Evolutionary conservation across 768 basidiomycete genomes (phyloP).

Genomic region (Auricularia heimuer): DNA sequence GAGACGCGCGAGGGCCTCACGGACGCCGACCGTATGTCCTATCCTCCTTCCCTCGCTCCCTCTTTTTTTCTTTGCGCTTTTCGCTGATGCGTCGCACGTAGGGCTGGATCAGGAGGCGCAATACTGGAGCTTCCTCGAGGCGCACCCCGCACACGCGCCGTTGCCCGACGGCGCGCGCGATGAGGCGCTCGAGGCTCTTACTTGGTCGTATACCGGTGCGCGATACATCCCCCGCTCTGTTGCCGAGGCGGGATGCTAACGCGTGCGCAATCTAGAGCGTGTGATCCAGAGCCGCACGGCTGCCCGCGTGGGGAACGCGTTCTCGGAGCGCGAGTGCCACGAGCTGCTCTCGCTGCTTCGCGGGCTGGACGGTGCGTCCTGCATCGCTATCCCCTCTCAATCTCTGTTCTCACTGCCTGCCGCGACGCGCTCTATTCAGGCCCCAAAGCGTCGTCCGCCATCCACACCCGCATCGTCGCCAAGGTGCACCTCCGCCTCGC

Average conservation of each 20-base stretch:
- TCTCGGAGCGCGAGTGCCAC: slow-evolving; percentile 67
- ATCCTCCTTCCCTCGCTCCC: neutral
- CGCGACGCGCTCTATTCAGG: slow-evolving; percentile 32
- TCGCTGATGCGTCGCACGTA: slow-evolving; percentile 18
- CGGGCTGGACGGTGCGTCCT: slow-evolving; percentile 20
- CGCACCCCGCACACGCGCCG: slow-evolving; percentile 62
- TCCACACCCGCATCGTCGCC: slow-evolving; percentile 55
- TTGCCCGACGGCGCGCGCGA: slow-evolving; percentile 45
- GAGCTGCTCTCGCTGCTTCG: slow-evolving; percentile 56
- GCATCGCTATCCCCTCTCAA: slow-evolving; percentile 3
- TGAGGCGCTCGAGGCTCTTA: slow-evolving; percentile 67
- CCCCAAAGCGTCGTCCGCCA: slow-evolving; percentile 16
- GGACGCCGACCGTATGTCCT: slow-evolving; percentile 34
- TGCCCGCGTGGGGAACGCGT: slow-evolving; percentile 43
- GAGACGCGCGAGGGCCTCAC: neutral
- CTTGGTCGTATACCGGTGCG: slow-evolving; percentile 71
- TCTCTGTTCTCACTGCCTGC: slow-evolving; percentile 17
- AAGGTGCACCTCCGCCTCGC: slow-evolving; percentile 54
- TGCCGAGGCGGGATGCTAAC: neutral
- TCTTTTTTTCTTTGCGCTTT: neutral
- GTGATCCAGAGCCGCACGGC: slow-evolving; percentile 49
- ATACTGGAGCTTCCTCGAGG: slow-evolving; percentile 75
- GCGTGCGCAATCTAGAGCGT: slow-evolving; percentile 38
- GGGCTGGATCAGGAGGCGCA: slow-evolving; percentile 68
- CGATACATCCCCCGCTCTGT: neutral